Percentiles rank a stretch among this genome's conserved stretches.
Evolutionary conservation across 1,284 basidiomycete species (phyloP).

Genomic region (Pseudozyma tsukubaensis): DNA sequence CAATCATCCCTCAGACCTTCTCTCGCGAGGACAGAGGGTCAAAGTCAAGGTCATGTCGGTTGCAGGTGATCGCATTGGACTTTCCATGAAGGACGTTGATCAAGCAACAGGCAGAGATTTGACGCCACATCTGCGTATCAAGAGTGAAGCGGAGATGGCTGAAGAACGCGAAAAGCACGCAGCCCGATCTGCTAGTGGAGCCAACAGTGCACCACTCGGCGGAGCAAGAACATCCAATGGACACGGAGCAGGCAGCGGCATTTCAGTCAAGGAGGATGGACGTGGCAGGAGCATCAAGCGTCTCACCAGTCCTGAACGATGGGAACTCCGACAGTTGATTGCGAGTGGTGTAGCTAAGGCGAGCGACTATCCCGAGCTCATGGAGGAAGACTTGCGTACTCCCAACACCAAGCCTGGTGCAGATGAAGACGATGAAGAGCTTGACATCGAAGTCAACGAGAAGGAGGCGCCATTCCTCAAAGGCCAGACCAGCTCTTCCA

Average conservation of each 20-base stretch:
- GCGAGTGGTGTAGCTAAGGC: slow-evolving; percentile 92
- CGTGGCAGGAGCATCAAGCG: slow-evolving; percentile 76
- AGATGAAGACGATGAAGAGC: slow-evolving; percentile 73
- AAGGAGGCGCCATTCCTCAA: slow-evolving; percentile 96
- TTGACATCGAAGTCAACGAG: slow-evolving; percentile 96
- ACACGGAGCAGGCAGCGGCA: slow-evolving; percentile 32
- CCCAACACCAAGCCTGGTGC: slow-evolving; percentile 52
- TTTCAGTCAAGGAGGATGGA: slow-evolving; percentile 52
- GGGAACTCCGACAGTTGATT: slow-evolving; percentile 99
- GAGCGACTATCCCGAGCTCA: slow-evolving; percentile 94
- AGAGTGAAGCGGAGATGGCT: slow-evolving; percentile 82
- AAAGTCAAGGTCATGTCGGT: slow-evolving; percentile 87
- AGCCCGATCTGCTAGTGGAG: slow-evolving; percentile 68
- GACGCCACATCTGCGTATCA: slow-evolving; percentile 90
- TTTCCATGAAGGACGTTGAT: slow-evolving; percentile 98
- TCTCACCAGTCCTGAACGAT: slow-evolving; percentile 94
- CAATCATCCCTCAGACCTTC: slow-evolving; percentile 85
- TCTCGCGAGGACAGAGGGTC: slow-evolving; percentile 84
- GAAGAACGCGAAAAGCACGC: slow-evolving; percentile 47
- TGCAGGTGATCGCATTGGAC: slow-evolving; percentile 80
- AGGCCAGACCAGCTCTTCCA: slow-evolving; percentile 92
- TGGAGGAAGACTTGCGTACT: slow-evolving; percentile 73
- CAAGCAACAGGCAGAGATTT: slow-evolving; percentile 89
- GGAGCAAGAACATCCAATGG: slow-evolving; percentile 19
- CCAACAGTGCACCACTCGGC: slow-evolving; percentile 71